Evolutionary conservation across 768 basidiomycete species (phyloP).

Genomic region (Flagelloscypha sp.): DNA sequence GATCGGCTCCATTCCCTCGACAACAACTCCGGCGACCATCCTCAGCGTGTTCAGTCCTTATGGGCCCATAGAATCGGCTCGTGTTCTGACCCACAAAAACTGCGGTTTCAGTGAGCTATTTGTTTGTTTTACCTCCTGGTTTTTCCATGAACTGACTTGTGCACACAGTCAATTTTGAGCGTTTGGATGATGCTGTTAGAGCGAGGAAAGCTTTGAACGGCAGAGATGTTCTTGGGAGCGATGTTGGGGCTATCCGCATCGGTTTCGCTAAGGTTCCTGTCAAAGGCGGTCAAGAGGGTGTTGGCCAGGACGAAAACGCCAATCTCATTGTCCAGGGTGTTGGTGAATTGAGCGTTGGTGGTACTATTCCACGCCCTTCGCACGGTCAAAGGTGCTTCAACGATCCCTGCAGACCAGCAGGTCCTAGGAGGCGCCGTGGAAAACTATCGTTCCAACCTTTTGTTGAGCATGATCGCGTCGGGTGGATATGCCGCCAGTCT

Average conservation of each 20-base stretch:
- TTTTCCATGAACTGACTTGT: slow-evolving; percentile 7
- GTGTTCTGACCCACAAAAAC: slow-evolving; percentile 95
- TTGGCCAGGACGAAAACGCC: slow-evolving; percentile 51
- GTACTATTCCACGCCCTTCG: slow-evolving; percentile 83
- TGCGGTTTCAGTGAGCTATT: slow-evolving; percentile 71
- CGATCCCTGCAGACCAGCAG: slow-evolving; percentile 89
- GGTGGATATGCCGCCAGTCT: slow-evolving; percentile 56
- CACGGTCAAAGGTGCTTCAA: slow-evolving; percentile 84
- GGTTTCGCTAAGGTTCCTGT: slow-evolving; percentile 96
- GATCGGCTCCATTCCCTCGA: slow-evolving; percentile 95
- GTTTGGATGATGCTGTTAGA: slow-evolving; percentile 91
- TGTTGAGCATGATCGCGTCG: slow-evolving; percentile 80
- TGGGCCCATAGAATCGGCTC: slow-evolving; percentile 93
- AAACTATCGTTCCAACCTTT: slow-evolving; percentile 88
- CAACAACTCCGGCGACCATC: slow-evolving; percentile 90
- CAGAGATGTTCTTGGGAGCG: slow-evolving; percentile 90
- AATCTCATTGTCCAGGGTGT: slow-evolving; percentile 71
- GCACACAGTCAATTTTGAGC: slow-evolving; percentile 87
- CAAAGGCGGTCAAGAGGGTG: slow-evolving; percentile 70
- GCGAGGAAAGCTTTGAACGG: slow-evolving; percentile 95
- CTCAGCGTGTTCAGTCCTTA: slow-evolving; percentile 95
- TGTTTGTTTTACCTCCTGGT: slow-evolving; percentile 3
- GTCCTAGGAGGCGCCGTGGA: slow-evolving; percentile 86
- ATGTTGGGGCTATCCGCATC: slow-evolving; percentile 94
- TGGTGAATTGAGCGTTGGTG: slow-evolving; percentile 79